These are phyloP conservation scores for Trichoderma koningiopsis DNA, from an alignment of 2,329 filamentous ascomycete genomes.

Conservation along the genomic window DNA sequence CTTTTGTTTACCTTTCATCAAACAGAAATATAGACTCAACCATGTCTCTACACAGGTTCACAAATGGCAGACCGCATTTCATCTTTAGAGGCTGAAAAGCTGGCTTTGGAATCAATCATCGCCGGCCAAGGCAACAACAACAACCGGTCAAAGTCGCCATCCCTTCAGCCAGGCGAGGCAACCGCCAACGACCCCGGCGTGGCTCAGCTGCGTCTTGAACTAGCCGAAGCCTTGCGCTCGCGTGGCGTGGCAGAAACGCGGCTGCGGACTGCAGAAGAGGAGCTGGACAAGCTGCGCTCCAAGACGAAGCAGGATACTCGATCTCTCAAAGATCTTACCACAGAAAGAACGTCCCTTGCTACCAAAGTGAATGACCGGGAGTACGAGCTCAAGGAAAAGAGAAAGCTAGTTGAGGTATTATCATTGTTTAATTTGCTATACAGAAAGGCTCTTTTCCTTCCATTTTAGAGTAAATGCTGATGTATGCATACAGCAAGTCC, in stretches of 20 bases:
- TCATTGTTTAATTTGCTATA: background rate
- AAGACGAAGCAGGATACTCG: constrained; percentile 62
- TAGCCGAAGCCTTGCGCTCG: constrained; percentile 75
- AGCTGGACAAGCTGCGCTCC: constrained; percentile 64
- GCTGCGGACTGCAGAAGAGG: constrained; percentile 62
- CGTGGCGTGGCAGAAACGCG: constrained; percentile 68
- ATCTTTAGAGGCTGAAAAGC: constrained; percentile 61
- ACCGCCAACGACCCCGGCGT: constrained; percentile 39
- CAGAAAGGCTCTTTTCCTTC: no score
- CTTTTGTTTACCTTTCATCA: constrained; percentile 24
- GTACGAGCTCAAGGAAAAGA: constrained; percentile 82
- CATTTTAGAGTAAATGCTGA: constrained; percentile 23
- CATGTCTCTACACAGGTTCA: constrained; percentile 51
- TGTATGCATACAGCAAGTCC: constrained; percentile 63
- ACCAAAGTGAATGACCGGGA: constrained; percentile 76
- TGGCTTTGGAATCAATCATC: constrained; percentile 40
- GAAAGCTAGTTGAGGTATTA: constrained; percentile 72
- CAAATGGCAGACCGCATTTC: constrained; percentile 68
- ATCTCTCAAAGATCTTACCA: constrained; percentile 62
- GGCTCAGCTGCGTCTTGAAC: constrained; percentile 64
- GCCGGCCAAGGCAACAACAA: constrained; percentile 32
- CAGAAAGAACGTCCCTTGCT: constrained; percentile 62
- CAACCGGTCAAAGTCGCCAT: constrained; percentile 27
- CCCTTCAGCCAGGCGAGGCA: constrained; percentile 27
- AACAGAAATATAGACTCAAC: constrained; percentile 28